Conservation (phyloP, 805 yeast genomes). For the Suhomyces vadensis region DNA sequence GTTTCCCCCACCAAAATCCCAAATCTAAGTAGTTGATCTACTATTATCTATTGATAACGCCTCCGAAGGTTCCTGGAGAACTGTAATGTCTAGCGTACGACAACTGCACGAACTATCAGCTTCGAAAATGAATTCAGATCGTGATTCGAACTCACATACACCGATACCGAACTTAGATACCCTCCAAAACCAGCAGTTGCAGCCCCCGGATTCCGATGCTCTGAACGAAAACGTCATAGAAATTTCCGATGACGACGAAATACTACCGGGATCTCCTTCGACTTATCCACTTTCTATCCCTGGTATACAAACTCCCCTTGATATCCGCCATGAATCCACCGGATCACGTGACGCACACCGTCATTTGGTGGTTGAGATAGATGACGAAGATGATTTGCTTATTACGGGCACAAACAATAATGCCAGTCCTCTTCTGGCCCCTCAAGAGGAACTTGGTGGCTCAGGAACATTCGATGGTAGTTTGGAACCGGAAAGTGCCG, state of each 20-base stretch:
- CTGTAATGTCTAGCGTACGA: not conserved
- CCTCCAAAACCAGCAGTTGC: not conserved
- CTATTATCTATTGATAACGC: not conserved
- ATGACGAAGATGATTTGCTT: slow-evolving; percentile 9
- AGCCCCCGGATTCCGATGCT: not conserved
- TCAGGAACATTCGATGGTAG: too few relatives aligned
- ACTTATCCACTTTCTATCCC: not conserved
- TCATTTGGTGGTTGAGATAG: not conserved
- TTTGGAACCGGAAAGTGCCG: not conserved
- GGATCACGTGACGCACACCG: not conserved
- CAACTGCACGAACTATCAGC: not conserved
- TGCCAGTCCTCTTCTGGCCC: slow-evolving; percentile 6
- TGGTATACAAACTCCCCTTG: not conserved
- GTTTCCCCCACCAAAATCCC: not conserved
- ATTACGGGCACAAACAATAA: slow-evolving; percentile 11
- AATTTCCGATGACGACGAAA: slow-evolving; percentile 10
- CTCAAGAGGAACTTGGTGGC: not conserved
- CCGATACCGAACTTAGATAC: not conserved
- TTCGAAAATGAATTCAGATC: slow-evolving; percentile 1
- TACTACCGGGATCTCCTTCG: not conserved
- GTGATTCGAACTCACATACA: not conserved
- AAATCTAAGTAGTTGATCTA: not conserved
- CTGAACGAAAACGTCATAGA: slow-evolving; percentile 3
- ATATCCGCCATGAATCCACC: not conserved
- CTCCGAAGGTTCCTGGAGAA: not conserved